These are phyloP conservation scores for Diaporthe sp. DNA, from an alignment of 2,329 filamentous ascomycete species.

Conservation along the genomic window DNA sequence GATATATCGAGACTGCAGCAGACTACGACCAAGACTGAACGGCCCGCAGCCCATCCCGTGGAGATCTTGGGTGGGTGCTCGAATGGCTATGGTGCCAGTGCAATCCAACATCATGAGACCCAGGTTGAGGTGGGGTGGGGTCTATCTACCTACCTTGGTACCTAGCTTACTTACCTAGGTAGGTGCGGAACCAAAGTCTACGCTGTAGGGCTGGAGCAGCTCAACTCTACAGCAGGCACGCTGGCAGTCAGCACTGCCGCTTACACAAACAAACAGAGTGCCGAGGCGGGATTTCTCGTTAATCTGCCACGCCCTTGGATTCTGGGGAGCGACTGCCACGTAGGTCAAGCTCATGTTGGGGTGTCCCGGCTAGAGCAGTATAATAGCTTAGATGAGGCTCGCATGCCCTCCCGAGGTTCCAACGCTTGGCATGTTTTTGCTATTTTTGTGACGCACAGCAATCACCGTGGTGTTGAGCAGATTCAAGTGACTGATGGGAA, in stretches of 20 bases:
- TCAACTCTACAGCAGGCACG: neutral
- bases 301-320: too few relatives aligned
- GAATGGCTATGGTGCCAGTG: neutral
- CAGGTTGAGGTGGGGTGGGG: neutral
- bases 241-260: neutral
- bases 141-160: too few relatives aligned
- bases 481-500: too few relatives aligned
- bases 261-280: neutral
- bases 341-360: neutral
- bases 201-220: too few relatives aligned
- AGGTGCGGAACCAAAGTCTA: too few relatives aligned
- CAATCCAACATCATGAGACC: neutral
- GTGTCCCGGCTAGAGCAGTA: neutral
- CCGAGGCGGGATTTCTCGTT: neutral
- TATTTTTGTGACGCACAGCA: neutral
- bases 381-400: slow-evolving; percentile 3
- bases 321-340: neutral
- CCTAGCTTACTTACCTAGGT: too few relatives aligned
- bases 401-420: neutral
- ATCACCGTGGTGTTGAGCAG: too few relatives aligned
- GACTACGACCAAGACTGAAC: too few relatives aligned
- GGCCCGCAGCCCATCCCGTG: neutral
- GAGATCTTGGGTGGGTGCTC: neutral
- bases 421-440: neutral
- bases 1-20: neutral